Evolutionary conservation across 2,329 filamentous ascomycete species (phyloP).

Genomic region (Fusarium sp.): DNA sequence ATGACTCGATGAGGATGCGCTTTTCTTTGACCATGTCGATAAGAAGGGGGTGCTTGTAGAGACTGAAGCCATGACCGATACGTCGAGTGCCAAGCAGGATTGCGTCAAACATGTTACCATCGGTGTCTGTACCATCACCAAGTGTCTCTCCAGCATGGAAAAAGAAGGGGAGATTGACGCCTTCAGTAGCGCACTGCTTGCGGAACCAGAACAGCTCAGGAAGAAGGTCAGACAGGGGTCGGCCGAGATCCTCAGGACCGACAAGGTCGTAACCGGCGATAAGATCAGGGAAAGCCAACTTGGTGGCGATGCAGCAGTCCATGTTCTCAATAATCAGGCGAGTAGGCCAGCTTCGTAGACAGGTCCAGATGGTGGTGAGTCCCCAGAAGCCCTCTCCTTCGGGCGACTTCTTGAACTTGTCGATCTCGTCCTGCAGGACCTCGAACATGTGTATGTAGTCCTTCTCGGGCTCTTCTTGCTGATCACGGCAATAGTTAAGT

Average conservation of each 20-base stretch:
- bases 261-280: slow-evolving; percentile 92
- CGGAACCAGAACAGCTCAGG: slow-evolving; percentile 95
- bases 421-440: slow-evolving; percentile 82
- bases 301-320: slow-evolving; percentile 88
- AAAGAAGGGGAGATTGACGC: slow-evolving; percentile 90
- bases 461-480: slow-evolving; percentile 73
- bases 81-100: slow-evolving; percentile 87
- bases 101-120: slow-evolving; percentile 89
- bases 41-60: slow-evolving; percentile 92
- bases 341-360: slow-evolving; percentile 73
- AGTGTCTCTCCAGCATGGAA: slow-evolving; percentile 94
- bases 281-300: slow-evolving; percentile 81
- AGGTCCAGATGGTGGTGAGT: slow-evolving; percentile 86
- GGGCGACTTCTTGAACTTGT: slow-evolving; percentile 77
- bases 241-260: slow-evolving; percentile 85
- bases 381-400: slow-evolving; percentile 87
- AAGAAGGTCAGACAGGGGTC: slow-evolving; percentile 80
- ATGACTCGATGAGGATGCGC: slow-evolving; percentile 89
- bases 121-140: slow-evolving; percentile 78
- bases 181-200: slow-evolving; percentile 82
- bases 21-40: slow-evolving; percentile 91
- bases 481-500: slow-evolving; percentile 75
- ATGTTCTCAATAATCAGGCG: slow-evolving; percentile 81
- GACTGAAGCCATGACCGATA: slow-evolving; percentile 89
- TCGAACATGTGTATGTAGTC: slow-evolving; percentile 78